Evolutionary conservation across 2,329 filamentous ascomycete genomes (phyloP), one percentile per base, ranked within the genome.

Genomic region (Verticillium nonalfalfae): DNA sequence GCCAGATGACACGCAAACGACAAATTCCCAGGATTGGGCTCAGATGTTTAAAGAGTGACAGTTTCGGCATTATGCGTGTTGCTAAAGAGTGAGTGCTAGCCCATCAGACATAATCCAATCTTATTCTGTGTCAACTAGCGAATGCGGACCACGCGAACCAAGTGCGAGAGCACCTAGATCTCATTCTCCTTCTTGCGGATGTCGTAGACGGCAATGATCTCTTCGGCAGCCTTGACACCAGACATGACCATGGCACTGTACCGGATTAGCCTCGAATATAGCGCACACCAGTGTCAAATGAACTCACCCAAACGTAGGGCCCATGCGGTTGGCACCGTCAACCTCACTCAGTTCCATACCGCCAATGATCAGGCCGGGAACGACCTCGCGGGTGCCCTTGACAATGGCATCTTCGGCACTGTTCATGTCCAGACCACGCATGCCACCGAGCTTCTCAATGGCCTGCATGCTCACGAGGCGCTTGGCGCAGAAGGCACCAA

Each of bases 351-450:
- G 80, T 76, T 97, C 93, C 93, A 97, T 97, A 45, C 93, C 93
- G 59, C 93, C 93, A n/a, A 96, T 90, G 69, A 97, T 92, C 66
- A 97, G 80, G 34, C 93, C 93, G 6, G 91, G 91, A 14, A 93
- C 87, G 63, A 97, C 84, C 81, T 97, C 93, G 64, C 93, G 87
- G 7, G 93, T 97, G 67, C 89, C 83, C 82, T 95, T 96, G 73
- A 97, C 93, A 68, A 97, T 97, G 57, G 93, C 92, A 69, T 97
- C 93, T 76, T 97, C 93, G 55, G 93, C 93, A 1, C 82, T 80
- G 77, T 93, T 91, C 93, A 97, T 97, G 76, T 97, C 93, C 18
- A 97, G 81, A 9, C 93, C 93, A 62, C 93, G 88, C 93, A 97
- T 97, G 66, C 93, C 93, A 61, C 91, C 92, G 2, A 97, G 85